Percentiles rank a stretch among this genome's conserved stretches.
These are phyloP conservation scores for Artemisia tridentata DNA, from an alignment of 129 eudicot genomes.

Conservation along the genomic window DNA sequence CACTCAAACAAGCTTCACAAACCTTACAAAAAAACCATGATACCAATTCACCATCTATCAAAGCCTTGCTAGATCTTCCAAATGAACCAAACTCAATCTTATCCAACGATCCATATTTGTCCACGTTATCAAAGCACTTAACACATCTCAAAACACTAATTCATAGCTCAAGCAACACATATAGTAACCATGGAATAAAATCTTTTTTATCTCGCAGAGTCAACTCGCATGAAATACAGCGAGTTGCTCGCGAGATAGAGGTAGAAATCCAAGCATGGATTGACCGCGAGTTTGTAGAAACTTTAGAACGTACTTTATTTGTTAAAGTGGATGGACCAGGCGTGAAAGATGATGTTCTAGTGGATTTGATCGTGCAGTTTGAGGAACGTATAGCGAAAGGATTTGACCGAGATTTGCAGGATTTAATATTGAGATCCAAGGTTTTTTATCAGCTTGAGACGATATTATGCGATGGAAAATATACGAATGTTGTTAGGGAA, in stretches of 20 bases:
- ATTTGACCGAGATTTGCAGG: slow-evolving; percentile 60
- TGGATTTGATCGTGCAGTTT: slow-evolving; percentile 33
- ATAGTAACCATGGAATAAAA: slow-evolving; percentile 32
- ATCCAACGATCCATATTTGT: slow-evolving; percentile 52
- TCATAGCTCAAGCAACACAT: slow-evolving; percentile 23
- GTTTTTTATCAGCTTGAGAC: slow-evolving; percentile 46
- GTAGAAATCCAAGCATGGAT: slow-evolving; percentile 76
- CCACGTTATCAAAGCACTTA: slow-evolving; percentile 51
- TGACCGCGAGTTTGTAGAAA: slow-evolving; percentile 54
- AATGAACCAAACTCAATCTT: slow-evolving; percentile 51
- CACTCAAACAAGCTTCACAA: slow-evolving; percentile 62
- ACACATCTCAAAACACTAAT: slow-evolving; percentile 47
- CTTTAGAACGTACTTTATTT: slow-evolving; percentile 39
- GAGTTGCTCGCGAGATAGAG: slow-evolving; percentile 60
- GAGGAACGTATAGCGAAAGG: slow-evolving; percentile 48
- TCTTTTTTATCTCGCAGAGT: slow-evolving; percentile 56
- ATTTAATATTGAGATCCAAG: slow-evolving; percentile 57
- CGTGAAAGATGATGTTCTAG: slow-evolving; percentile 30
- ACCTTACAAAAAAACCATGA: slow-evolving; percentile 39
- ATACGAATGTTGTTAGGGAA: slow-evolving; percentile 50
- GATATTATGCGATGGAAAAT: slow-evolving; percentile 29
- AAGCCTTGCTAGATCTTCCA: slow-evolving; percentile 68
- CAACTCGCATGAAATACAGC: slow-evolving; percentile 57
- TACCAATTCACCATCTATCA: slow-evolving; percentile 50
- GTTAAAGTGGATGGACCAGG: not conserved